Evolutionary conservation across 1,139 yeast genomes (phyloP).

Genomic region (Saccharomycopsis hybrid): DNA sequence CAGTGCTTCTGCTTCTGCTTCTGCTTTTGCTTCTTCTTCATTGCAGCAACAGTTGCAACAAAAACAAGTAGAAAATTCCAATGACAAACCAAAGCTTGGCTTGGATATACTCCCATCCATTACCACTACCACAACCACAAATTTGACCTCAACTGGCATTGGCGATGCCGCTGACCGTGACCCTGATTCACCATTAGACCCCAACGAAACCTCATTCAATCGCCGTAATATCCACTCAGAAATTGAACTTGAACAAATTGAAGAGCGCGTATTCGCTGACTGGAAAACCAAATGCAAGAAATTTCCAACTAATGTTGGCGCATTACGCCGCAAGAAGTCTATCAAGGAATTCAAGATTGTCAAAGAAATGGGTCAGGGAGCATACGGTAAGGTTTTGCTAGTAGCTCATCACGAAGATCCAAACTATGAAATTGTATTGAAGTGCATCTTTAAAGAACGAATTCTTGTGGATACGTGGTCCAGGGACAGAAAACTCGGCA

Average conservation of each 20-base stretch:
- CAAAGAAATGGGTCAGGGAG: constrained; percentile 90
- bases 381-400: constrained; percentile 86
- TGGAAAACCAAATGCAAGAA: constrained; percentile 33
- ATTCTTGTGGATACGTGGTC: constrained; percentile 97
- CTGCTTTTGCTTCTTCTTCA: not conserved
- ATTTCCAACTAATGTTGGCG: constrained; percentile 58
- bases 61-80: too few relatives aligned
- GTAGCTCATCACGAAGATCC: constrained; percentile 65
- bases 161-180: not conserved
- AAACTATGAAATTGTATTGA: constrained; percentile 65
- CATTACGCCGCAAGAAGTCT: constrained; percentile 55
- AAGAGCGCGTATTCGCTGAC: constrained; percentile 37
- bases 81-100: not conserved
- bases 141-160: not conserved
- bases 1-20: not conserved
- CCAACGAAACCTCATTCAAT: not conserved
- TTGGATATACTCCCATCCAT: not conserved
- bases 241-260: constrained; percentile 37
- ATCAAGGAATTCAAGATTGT: constrained; percentile 63
- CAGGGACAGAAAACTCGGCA: constrained; percentile 81
- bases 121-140: not conserved
- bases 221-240: constrained; percentile 27
- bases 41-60: too few relatives aligned
- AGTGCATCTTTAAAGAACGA: constrained; percentile 85
- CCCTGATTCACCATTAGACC: not conserved